A percentile compares a stretch with the other conserved stretches of the same genome.
Conservation (phyloP, 2,329 filamentous ascomycete genomes). For the Xylariomycetidae sp. region DNA sequence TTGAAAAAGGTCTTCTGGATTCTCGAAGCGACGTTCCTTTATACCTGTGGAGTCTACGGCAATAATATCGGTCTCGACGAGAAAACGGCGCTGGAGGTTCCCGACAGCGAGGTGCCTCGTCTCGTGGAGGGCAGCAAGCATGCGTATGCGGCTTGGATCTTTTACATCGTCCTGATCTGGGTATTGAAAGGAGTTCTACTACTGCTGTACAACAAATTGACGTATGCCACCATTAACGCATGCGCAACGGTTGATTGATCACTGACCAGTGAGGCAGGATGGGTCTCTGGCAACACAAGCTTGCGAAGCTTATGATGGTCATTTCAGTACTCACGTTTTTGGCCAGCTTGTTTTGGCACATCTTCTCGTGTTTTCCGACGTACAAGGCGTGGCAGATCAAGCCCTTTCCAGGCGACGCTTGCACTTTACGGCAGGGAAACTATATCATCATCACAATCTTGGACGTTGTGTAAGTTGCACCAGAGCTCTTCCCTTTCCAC, state of each 20-base stretch:
- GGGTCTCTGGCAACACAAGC: constrained; percentile 20
- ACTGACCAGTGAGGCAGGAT: constrained; percentile 8
- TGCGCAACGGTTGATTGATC: neutral
- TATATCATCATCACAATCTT: constrained; percentile 10
- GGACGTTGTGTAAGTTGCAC: constrained; percentile 1
- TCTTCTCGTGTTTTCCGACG: constrained; percentile 25
- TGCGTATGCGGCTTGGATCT: constrained; percentile 29
- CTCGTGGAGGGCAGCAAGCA: constrained; percentile 25
- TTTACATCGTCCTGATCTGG: constrained; percentile 29
- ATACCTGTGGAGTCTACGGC: constrained; percentile 14
- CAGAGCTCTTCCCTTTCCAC: neutral
- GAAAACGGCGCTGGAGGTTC: constrained; percentile 21
- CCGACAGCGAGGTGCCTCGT: constrained; percentile 16
- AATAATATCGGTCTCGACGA: constrained; percentile 25
- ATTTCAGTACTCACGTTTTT: constrained; percentile 23
- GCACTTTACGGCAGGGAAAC: constrained; percentile 15
- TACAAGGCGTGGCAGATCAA: constrained; percentile 27
- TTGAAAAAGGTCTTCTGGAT: too few relatives aligned
- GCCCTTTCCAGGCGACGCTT: constrained; percentile 22
- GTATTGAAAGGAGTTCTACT: constrained; percentile 27
- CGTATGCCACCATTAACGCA: constrained; percentile 11
- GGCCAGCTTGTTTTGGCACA: constrained; percentile 23
- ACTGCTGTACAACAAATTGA: constrained; percentile 25
- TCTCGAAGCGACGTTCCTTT: constrained; percentile 4
- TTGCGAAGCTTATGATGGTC: constrained; percentile 16